Evolutionary conservation across 2,329 filamentous ascomycete genomes (phyloP).

Genomic region (Mycogone perniciosa): DNA sequence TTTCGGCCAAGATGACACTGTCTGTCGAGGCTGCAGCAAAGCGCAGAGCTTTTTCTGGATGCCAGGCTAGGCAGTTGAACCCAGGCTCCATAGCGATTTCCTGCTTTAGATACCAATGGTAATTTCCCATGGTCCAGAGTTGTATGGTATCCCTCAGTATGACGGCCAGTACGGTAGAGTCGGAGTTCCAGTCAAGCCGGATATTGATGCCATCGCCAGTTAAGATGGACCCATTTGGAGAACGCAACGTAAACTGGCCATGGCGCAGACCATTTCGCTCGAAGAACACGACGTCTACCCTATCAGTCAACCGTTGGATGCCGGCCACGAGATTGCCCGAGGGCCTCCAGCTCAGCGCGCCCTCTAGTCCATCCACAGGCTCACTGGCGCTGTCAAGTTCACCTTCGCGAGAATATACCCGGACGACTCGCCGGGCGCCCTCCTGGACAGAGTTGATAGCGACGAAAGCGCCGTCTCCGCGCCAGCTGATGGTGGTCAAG

Average conservation of each 20-base stretch:
- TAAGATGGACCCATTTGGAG: slow-evolving; percentile 49
- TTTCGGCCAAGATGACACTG: slow-evolving; percentile 55
- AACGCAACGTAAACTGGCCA: slow-evolving; percentile 80
- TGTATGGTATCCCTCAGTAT: slow-evolving; percentile 69
- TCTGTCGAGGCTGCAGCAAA: slow-evolving; percentile 50
- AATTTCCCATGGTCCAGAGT: slow-evolving; percentile 95
- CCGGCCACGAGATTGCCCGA: slow-evolving; percentile 86
- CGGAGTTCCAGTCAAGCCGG: slow-evolving; percentile 76
- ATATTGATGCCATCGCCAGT: slow-evolving; percentile 48
- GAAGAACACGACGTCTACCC: slow-evolving; percentile 86
- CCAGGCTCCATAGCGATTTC: slow-evolving; percentile 51
- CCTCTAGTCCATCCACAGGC: slow-evolving; percentile 87
- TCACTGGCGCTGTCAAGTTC: slow-evolving; percentile 89
- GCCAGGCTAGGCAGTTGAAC: slow-evolving; percentile 56
- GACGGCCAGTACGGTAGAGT: slow-evolving; percentile 88
- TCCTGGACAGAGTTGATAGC: slow-evolving; percentile 76
- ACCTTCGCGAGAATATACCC: slow-evolving; percentile 87
- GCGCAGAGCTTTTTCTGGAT: slow-evolving; percentile 74
- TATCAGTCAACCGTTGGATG: slow-evolving; percentile 63
- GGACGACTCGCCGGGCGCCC: slow-evolving; percentile 66
- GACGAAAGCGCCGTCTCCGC: slow-evolving; percentile 87
- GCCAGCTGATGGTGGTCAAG: slow-evolving; percentile 74
- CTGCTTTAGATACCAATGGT: slow-evolving; percentile 97
- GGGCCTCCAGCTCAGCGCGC: slow-evolving; percentile 83
- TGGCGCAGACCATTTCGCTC: slow-evolving; percentile 97